phyloP scores from a whole-genome alignment of 164 flowering plant species.

The Vitis rupestris region DNA sequence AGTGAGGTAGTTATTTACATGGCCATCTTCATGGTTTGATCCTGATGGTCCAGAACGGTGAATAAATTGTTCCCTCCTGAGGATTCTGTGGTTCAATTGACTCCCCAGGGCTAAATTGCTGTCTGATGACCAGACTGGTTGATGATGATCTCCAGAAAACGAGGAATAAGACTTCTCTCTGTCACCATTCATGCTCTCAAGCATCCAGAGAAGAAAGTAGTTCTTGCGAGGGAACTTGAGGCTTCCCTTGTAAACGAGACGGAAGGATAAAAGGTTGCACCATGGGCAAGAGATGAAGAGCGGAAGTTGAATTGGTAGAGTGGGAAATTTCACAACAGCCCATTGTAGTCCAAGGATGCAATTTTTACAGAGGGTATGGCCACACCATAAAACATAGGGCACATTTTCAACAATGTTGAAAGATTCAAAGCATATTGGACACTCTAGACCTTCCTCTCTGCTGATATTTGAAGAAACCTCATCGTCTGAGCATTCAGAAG shows the following conservation, averaged over 20 bases:
- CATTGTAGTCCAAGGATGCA: slow-evolving; percentile 81
- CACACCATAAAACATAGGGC: slow-evolving; percentile 97
- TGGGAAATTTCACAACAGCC: slow-evolving; percentile 83
- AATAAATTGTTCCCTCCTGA: slow-evolving; percentile 29
- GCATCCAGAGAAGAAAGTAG: slow-evolving; percentile 93
- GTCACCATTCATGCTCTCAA: slow-evolving; percentile 91
- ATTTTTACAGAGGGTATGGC: slow-evolving; percentile 89
- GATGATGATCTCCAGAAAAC: slow-evolving; percentile 42
- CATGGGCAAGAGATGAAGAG: slow-evolving; percentile 93
- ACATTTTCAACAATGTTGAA: slow-evolving; percentile 96
- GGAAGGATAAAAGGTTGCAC: slow-evolving; percentile 81
- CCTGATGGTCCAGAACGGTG: slow-evolving; percentile 27
- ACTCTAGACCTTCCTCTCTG: slow-evolving; percentile 82
- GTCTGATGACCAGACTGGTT: slow-evolving; percentile 34
- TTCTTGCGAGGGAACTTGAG: slow-evolving; percentile 88
- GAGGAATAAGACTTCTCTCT: slow-evolving; percentile 45
- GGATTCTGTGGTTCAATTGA: slow-evolving; percentile 27
- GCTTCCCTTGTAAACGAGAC: slow-evolving; percentile 69
- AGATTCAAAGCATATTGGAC: slow-evolving; percentile 96
- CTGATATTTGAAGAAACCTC: slow-evolving; percentile 54
- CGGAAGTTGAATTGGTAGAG: slow-evolving; percentile 82
- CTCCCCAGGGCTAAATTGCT: slow-evolving; percentile 20
- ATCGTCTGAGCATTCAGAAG: slow-evolving; percentile 74
- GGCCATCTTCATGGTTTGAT: slow-evolving; percentile 19
- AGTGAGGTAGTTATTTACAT: slow-evolving; percentile 20